phyloP scores from a whole-genome alignment of 2,329 filamentous ascomycete species.

The Cordyceps javanica region DNA sequence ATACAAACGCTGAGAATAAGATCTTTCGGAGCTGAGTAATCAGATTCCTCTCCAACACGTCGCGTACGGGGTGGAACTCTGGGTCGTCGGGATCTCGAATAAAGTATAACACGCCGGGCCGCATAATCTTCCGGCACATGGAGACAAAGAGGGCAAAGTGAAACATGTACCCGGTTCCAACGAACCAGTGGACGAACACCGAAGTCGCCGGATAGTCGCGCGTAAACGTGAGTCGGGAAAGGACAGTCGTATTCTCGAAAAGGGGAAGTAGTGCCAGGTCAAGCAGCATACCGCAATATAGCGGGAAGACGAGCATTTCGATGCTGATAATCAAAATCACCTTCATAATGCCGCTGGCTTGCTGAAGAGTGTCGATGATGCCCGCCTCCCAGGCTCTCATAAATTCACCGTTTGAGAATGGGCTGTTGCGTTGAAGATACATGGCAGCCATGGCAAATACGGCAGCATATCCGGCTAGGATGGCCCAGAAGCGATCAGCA shows the following conservation, averaged over 20 bases:
- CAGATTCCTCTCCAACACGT: slow-evolving; percentile 89
- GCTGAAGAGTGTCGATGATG: slow-evolving; percentile 75
- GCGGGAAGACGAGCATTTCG: slow-evolving; percentile 94
- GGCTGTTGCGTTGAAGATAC: slow-evolving; percentile 69
- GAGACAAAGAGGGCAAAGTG: slow-evolving; percentile 98
- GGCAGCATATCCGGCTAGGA: slow-evolving; percentile 73
- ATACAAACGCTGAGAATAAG: slow-evolving; percentile 89
- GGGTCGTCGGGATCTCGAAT: slow-evolving; percentile 97
- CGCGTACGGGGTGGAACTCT: slow-evolving; percentile 94
- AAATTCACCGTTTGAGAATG: slow-evolving; percentile 54
- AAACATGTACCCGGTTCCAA: slow-evolving; percentile 99
- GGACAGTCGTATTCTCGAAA: slow-evolving; percentile 74
- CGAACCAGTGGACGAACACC: slow-evolving; percentile 96
- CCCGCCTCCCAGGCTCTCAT: slow-evolving; percentile 65
- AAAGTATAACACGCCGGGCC: slow-evolving; percentile 92
- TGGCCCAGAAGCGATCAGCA: slow-evolving; percentile 62
- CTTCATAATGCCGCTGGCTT: slow-evolving; percentile 95
- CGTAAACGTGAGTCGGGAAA: slow-evolving; percentile 73
- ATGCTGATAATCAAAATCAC: slow-evolving; percentile 98
- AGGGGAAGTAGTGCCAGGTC: slow-evolving; percentile 84
- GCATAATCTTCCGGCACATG: slow-evolving; percentile 98
- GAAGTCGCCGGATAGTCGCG: slow-evolving; percentile 77
- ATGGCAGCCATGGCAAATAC: slow-evolving; percentile 68
- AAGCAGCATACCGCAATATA: slow-evolving; percentile 89
- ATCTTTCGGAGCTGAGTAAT: slow-evolving; percentile 94